phyloP scores from a whole-genome alignment of 441 rosid genomes.

The Rhodomyrtus psidioides region DNA sequence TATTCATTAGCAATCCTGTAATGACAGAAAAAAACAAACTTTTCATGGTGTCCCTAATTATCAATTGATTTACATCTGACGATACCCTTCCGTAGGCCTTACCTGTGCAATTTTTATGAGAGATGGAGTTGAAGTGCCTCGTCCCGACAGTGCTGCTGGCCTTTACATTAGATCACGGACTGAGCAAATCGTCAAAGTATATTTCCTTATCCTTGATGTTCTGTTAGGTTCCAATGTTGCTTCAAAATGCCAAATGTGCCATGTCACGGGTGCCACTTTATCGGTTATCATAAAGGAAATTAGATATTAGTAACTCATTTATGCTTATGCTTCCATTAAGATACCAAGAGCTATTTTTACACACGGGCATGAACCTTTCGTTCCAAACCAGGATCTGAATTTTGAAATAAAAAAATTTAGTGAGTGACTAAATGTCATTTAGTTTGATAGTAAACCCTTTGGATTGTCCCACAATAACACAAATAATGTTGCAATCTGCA shows the following conservation, averaged over 20 bases:
- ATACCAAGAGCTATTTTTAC: not conserved
- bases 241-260: not conserved
- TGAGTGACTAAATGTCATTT: not conserved
- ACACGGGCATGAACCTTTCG: not conserved
- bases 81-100: constrained; percentile 51
- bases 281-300: not conserved
- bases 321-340: not conserved
- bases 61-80: not conserved
- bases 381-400: not conserved
- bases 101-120: constrained; percentile 82
- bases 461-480: not conserved
- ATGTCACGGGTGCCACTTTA: not conserved
- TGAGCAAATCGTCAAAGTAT: constrained; percentile 78
- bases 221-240: not conserved
- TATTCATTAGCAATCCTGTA: not conserved
- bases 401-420: not conserved
- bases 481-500: not conserved
- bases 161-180: constrained; percentile 81
- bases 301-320: not conserved
- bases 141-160: constrained; percentile 80
- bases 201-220: constrained; percentile 17
- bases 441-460: not conserved
- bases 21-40: not conserved
- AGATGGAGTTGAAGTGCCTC: constrained; percentile 64
- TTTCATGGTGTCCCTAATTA: not conserved